phyloP scores from a whole-genome alignment of 108 stramenopile species.

The Skeletonema tropicum region DNA sequence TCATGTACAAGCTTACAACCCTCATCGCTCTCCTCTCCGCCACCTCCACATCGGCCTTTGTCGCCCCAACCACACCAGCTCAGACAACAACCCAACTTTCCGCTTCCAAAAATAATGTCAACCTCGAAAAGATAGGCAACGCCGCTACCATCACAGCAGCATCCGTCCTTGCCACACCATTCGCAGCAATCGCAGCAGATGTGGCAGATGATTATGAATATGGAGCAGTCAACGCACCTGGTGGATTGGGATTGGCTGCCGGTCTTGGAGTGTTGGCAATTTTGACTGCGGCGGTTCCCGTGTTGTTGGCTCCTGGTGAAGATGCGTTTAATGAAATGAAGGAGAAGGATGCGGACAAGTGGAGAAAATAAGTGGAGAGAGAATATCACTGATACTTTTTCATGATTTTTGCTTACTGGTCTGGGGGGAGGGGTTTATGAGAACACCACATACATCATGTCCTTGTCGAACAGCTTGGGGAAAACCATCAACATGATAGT shows the following conservation, averaged over 20 bases:
- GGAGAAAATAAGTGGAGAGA: too few species aligned
- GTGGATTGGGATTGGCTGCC: conserved; percentile 63
- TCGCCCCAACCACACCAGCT: conserved; percentile 10
- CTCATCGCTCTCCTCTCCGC: conserved; percentile 26
- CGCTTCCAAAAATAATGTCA: conserved; percentile 10
- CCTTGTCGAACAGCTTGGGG: neutral
- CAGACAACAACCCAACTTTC: neutral
- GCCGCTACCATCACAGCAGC: conserved; percentile 32
- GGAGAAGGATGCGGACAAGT: conserved; percentile 65
- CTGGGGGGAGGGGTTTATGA: too few species aligned
- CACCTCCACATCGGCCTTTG: conserved; percentile 46
- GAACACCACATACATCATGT: too few species aligned
- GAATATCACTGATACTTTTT: too few species aligned
- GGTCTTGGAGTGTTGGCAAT: conserved; percentile 75
- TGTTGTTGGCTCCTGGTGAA: conserved; percentile 72
- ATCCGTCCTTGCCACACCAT: conserved; percentile 52
- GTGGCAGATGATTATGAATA: conserved; percentile 86
- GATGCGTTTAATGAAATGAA: conserved; percentile 90
- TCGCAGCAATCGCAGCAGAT: conserved; percentile 62
- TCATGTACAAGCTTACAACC: conserved; percentile 29
- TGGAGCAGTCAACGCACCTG: conserved; percentile 85
- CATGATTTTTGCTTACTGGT: too few species aligned
- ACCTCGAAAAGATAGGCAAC: conserved; percentile 10
- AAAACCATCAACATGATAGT: neutral
- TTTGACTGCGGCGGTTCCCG: conserved; percentile 73